phyloP scores from a whole-genome alignment of 208 protist species.

The Strigomonas culicis region DNA sequence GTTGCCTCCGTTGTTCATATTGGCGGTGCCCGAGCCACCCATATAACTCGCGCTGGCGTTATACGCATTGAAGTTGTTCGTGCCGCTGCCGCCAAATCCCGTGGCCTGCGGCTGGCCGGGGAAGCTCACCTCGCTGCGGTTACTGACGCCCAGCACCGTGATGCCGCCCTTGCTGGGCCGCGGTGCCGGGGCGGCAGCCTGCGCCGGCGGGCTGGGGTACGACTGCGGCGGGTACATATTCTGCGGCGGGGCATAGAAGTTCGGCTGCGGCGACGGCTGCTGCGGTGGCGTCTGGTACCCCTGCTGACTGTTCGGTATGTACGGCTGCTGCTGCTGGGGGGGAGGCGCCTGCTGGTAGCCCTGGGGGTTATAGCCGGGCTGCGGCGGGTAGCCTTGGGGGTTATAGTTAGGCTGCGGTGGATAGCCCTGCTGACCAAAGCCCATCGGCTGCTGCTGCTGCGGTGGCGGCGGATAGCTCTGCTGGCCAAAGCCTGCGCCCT shows the following conservation, averaged over 20 bases:
- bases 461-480: not conserved
- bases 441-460: not conserved
- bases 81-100: not conserved
- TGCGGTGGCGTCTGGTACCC: not conserved
- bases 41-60: too few relatives aligned
- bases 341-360: not conserved
- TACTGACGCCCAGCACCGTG: too few relatives aligned
- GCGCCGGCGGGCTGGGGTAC: not conserved
- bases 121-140: too few relatives aligned
- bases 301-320: not conserved
- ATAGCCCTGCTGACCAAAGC: slow-evolving; percentile 3
- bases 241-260: not conserved
- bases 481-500: not conserved
- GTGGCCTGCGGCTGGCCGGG: not conserved
- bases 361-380: not conserved
- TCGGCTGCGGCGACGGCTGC: slow-evolving; percentile 6
- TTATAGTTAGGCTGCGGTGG: not conserved
- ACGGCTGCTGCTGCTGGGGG: slow-evolving; percentile 7
- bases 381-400: not conserved
- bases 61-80: not conserved
- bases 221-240: not conserved
- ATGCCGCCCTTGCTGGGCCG: not conserved
- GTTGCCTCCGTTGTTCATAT: slow-evolving; percentile 3
- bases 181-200: not conserved
- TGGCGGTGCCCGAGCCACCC: not conserved